Evolutionary conservation across 495 filamentous ascomycete genomes (phyloP), one percentile per base, ranked within the genome.

Genomic region (Lentithecium fluviatile): DNA sequence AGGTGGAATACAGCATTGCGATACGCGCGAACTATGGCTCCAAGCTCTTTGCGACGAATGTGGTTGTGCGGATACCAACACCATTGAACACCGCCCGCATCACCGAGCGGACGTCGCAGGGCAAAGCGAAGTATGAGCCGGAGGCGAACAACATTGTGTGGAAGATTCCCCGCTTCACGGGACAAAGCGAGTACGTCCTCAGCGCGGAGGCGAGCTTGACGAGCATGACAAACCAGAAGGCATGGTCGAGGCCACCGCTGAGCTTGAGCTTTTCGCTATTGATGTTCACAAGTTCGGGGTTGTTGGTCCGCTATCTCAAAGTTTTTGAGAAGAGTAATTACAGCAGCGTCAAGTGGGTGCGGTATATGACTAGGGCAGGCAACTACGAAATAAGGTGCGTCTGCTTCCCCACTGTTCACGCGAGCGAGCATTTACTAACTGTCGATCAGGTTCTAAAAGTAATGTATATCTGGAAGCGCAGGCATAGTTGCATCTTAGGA

Each of bases 261-360:
- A 95, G 85, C 69, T 75, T 99, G 73, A 93, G 80, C 72, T 99
- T 99, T 69, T 90, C 85, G 56, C 74, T 99, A 66, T 78, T 99
- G 66, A 99, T 99, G 95, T 99, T 99, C 74, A 99, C 95, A 36
- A 92, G 88, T 69, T 90, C 85, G 1, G 95, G 94, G 15, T 73
- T 99, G 67, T 71, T 99, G 64, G 95, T 99, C 49, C 77, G 95
- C 42, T 99, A 99, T 75, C 76, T 99, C 58, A 99, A 99, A 78
- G 95, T 99, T 24, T 99, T 99, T 77, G 95, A 99, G 81, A 99
- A 99, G 85, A 90, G 81, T 71, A 97, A 97, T 76, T 99, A 99
- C 71, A 92, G 88, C 56, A 95, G 89, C 66, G 95, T 99, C 10
- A 99, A 99, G 71, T 99, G 95, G 95, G 95, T 99, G 65, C 78